Percentiles rank a stretch among this genome's conserved stretches.
Conservation (phyloP, 768 basidiomycete genomes). For the Suillus brevipes region DNA sequence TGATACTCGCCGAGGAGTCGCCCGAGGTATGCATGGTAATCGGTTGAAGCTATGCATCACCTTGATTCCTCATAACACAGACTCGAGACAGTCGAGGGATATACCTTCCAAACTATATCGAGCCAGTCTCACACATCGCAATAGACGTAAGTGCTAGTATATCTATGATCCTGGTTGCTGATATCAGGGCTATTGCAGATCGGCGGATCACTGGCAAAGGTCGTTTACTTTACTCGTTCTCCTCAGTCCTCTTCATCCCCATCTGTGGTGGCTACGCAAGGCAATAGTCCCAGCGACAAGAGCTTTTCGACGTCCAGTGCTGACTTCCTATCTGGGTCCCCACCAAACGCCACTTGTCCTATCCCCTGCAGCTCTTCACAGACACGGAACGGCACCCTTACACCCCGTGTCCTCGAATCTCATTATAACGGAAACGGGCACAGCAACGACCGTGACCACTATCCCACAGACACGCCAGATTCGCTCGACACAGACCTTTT, state of each 20-base stretch:
- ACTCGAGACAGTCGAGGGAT: conserved; percentile 94
- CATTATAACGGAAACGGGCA: conserved; percentile 31
- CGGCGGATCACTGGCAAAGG: conserved; percentile 95
- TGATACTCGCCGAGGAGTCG: conserved; percentile 92
- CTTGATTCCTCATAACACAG: conserved; percentile 39
- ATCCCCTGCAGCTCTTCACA: conserved; percentile 31
- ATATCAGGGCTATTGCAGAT: conserved; percentile 52
- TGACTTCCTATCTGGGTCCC: conserved; percentile 33
- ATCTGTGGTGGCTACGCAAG: conserved; percentile 59
- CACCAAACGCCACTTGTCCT: conserved; percentile 25
- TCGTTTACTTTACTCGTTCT: conserved; percentile 97
- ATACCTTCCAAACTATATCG: conserved; percentile 96
- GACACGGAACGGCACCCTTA: conserved; percentile 71
- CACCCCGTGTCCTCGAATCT: conserved; percentile 72
- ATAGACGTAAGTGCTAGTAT: conserved; percentile 73
- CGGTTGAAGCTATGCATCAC: conserved; percentile 10
- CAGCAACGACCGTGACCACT: conserved; percentile 21
- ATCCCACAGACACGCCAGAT: conserved; percentile 29
- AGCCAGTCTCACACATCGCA: conserved; percentile 96
- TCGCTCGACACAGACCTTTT: conserved; percentile 45
- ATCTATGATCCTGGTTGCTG: conserved; percentile 5
- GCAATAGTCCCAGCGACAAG: conserved; percentile 50
- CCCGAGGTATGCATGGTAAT: conserved; percentile 66
- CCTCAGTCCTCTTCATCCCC: conserved; percentile 83
- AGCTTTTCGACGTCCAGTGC: conserved; percentile 41